phyloP scores from a whole-genome alignment of 805 yeast species.

The Pichia cabralensis region DNA sequence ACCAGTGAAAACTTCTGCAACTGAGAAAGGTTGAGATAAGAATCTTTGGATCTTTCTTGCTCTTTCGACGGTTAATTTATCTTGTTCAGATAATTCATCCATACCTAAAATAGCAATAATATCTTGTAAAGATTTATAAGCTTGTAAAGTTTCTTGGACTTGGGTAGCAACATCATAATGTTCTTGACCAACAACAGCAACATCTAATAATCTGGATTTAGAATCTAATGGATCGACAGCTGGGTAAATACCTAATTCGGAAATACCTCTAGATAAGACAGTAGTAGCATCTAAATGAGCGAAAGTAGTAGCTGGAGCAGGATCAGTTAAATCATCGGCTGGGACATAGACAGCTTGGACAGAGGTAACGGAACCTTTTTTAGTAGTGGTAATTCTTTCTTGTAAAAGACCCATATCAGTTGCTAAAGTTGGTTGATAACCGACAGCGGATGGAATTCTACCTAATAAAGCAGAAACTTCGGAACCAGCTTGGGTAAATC shows the following conservation, averaged over 20 bases:
- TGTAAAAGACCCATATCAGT: slow-evolving; percentile 99
- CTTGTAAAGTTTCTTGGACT: slow-evolving; percentile 98
- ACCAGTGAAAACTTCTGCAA: slow-evolving; percentile 99
- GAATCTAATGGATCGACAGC: slow-evolving; percentile 99
- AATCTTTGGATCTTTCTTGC: slow-evolving; percentile 99
- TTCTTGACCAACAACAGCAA: slow-evolving; percentile 95
- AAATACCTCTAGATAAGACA: slow-evolving; percentile 98
- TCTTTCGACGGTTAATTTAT: slow-evolving; percentile 99
- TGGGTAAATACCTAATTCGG: slow-evolving; percentile 99
- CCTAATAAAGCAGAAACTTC: slow-evolving; percentile 99
- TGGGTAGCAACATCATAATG: slow-evolving; percentile 91
- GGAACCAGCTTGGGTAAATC: slow-evolving; percentile 99
- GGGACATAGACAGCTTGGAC: slow-evolving; percentile 99
- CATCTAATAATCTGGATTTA: slow-evolving; percentile 96
- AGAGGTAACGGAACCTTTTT: slow-evolving; percentile 99
- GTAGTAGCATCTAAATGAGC: slow-evolving; percentile 99
- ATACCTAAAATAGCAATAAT: slow-evolving; percentile 99
- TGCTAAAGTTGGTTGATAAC: slow-evolving; percentile 99
- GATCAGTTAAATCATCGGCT: slow-evolving; percentile 99
- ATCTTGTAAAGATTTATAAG: slow-evolving; percentile 99
- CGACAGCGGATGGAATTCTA: slow-evolving; percentile 99
- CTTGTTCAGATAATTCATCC: slow-evolving; percentile 99
- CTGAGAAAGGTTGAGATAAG: slow-evolving; percentile 99
- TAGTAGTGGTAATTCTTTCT: slow-evolving; percentile 99
- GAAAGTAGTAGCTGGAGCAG: slow-evolving; percentile 99